phyloP scores from a whole-genome alignment of 2,329 filamentous ascomycete genomes.

The Chaetomium sp. region DNA sequence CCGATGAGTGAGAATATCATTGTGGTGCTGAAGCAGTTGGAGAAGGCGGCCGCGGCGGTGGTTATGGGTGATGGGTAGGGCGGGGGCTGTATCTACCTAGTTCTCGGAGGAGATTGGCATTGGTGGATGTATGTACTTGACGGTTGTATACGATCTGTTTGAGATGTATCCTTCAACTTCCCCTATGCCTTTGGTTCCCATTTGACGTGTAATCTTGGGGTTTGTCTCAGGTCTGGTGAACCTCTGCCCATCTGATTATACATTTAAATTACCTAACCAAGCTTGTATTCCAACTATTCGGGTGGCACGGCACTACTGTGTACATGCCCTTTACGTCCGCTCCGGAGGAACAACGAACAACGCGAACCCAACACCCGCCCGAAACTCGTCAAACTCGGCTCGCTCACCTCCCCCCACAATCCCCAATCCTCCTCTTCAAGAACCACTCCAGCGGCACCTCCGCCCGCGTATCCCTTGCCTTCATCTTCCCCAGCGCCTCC shows the following conservation, averaged over 20 bases:
- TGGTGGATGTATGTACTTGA: background rate
- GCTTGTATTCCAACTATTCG: background rate
- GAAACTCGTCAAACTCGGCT: too few relatives aligned
- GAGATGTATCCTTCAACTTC: background rate
- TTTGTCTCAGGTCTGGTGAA: background rate
- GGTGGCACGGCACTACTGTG: too few relatives aligned
- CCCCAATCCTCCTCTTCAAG: conserved; percentile 37
- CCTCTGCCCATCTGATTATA: background rate
- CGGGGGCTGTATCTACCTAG: background rate
- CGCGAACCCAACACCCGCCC: too few relatives aligned
- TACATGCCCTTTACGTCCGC: background rate
- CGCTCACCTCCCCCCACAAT: conserved; percentile 32
- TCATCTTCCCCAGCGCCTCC: background rate
- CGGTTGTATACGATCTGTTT: background rate
- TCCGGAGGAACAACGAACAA: too few relatives aligned
- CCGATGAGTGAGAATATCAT: conserved; percentile 69
- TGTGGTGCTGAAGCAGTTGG: conserved; percentile 63
- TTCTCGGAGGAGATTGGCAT: background rate
- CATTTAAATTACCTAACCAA: background rate
- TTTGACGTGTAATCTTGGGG: background rate
- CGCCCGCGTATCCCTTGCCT: background rate
- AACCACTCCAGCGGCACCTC: conserved; percentile 36
- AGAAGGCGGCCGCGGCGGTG: conserved; percentile 50
- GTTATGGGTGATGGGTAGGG: conserved; percentile 13
- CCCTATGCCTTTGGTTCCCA: background rate